phyloP scores from a whole-genome alignment of 345 rosid species.

The Syzygium aqueum region DNA sequence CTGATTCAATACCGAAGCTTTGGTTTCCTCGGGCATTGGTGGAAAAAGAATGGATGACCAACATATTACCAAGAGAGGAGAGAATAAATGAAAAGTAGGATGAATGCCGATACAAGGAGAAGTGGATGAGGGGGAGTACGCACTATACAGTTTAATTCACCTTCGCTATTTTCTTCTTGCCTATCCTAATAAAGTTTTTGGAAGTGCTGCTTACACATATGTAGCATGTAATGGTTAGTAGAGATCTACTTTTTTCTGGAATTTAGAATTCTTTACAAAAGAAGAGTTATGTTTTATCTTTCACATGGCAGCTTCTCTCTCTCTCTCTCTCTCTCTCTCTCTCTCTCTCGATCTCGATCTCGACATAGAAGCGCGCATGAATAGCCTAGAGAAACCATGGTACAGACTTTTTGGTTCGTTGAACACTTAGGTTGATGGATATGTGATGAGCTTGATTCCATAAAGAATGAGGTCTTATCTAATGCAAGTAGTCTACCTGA shows the following conservation, averaged over 20 bases:
- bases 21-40: background rate
- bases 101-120: background rate
- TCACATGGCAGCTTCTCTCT: background rate
- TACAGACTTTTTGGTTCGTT: background rate
- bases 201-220: background rate
- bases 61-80: background rate
- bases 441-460: background rate
- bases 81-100: background rate
- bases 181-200: background rate
- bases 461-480: background rate
- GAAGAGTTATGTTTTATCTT: background rate
- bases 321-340: background rate
- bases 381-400: background rate
- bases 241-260: background rate
- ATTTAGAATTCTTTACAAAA: slow-evolving; percentile 6
- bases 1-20: background rate
- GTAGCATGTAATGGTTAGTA: background rate
- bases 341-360: background rate
- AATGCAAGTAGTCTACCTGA: background rate
- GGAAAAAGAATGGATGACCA: background rate
- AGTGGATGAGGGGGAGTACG: slow-evolving; percentile 2
- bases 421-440: background rate
- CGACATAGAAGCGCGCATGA: background rate
- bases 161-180: background rate
- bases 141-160: background rate